phyloP scores from a whole-genome alignment of 345 rosid species.

The Eucalyptus paniculata region DNA sequence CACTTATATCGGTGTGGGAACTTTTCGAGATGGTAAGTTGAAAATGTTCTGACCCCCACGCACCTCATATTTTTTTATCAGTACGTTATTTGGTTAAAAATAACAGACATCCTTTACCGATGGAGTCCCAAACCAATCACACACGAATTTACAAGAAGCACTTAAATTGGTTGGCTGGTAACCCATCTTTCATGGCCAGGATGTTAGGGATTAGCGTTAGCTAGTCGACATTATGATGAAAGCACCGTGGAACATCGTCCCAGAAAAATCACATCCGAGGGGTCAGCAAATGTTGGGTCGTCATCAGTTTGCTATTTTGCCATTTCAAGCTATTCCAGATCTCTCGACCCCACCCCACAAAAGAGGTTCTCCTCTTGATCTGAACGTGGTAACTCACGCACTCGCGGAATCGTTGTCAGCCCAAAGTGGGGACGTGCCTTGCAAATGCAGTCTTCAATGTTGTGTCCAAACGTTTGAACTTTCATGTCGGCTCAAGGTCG shows the following conservation, averaged over 20 bases:
- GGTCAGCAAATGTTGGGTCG: not conserved
- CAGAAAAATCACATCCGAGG: not conserved
- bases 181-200: not conserved
- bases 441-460: not conserved
- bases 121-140: not conserved
- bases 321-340: not conserved
- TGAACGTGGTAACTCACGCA: not conserved
- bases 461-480: not conserved
- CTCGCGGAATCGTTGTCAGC: not conserved
- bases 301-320: not conserved
- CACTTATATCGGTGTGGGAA: not conserved
- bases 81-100: not conserved
- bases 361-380: not conserved
- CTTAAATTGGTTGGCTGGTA: not conserved
- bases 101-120: not conserved
- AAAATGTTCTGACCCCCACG: not conserved
- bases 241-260: not conserved
- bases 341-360: not conserved
- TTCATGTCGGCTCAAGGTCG: not conserved
- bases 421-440: not conserved
- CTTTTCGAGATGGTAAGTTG: not conserved
- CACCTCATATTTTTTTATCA: not conserved
- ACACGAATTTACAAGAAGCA: not conserved
- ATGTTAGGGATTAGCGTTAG: not conserved
- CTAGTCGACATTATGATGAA: not conserved